Percentiles rank a stretch among this genome's conserved stretches.
Conservation (phyloP, 2,329 filamentous ascomycete genomes). For the Zopfia rhizophila region DNA sequence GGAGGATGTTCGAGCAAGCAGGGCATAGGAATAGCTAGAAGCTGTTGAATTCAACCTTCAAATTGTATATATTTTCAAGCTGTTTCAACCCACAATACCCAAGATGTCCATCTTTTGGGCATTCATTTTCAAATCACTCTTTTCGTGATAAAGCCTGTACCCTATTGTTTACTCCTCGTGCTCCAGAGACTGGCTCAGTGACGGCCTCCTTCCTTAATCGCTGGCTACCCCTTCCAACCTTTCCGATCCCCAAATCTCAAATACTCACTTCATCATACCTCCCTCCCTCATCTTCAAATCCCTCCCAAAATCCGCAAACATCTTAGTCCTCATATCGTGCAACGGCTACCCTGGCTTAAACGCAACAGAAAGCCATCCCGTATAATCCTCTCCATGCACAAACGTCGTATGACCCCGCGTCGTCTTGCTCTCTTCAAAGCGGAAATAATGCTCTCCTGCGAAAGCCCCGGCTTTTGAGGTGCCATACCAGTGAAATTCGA, state of each 20-base stretch:
- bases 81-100: no score
- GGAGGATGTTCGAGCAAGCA: background rate
- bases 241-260: no score
- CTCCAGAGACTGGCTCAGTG: no score
- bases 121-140: no score
- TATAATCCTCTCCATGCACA: slow-evolving; percentile 18
- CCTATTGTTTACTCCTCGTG: no score
- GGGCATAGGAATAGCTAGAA: background rate
- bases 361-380: slow-evolving; percentile 12
- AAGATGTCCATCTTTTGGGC: no score
- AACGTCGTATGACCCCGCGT: slow-evolving; percentile 9
- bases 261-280: no score
- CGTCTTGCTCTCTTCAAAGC: slow-evolving; percentile 10
- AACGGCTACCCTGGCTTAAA: slow-evolving; percentile 1
- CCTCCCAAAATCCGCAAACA: slow-evolving; percentile 7
- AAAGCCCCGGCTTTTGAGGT: slow-evolving; percentile 7
- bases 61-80: slow-evolving; percentile 4
- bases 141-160: no score
- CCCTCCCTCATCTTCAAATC: slow-evolving; percentile 12
- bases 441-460: slow-evolving; percentile 16
- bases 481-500: slow-evolving; percentile 14
- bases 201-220: background rate
- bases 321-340: no score
- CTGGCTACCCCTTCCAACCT: background rate
- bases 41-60: background rate